phyloP scores from a whole-genome alignment of 352 stramenopile species.

The Globisporangium alternatum region DNA sequence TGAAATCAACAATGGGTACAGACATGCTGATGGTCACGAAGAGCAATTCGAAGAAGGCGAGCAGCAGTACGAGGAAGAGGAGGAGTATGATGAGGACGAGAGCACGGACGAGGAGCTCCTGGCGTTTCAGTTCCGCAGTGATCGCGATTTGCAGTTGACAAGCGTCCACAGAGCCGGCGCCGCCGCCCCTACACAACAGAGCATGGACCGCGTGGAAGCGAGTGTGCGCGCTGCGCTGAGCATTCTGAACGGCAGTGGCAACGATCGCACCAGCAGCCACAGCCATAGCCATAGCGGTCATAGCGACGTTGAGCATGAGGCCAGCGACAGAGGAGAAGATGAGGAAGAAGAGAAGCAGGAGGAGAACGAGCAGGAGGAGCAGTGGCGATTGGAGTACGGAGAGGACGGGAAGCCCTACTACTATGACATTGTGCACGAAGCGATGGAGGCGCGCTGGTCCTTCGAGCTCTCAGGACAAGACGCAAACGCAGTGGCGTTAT shows the following conservation, averaged over 20 bases:
- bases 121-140: conserved; percentile 12
- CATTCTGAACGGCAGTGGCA: conserved; percentile 38
- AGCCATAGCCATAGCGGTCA: conserved; percentile 9
- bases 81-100: conserved; percentile 4
- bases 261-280: neutral
- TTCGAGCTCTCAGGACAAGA: conserved; percentile 7
- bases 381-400: conserved; percentile 11
- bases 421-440: conserved; percentile 24
- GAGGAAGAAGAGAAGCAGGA: conserved; percentile 18
- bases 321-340: too few relatives aligned
- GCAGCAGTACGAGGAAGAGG: neutral
- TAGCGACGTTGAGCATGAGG: conserved; percentile 21
- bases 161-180: neutral
- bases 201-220: conserved; percentile 42
- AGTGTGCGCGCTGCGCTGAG: conserved; percentile 48
- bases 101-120: conserved; percentile 8
- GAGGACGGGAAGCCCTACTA: conserved; percentile 17
- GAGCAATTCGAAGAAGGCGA: neutral
- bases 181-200: conserved; percentile 13
- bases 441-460: conserved; percentile 20
- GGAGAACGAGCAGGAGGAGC: conserved; percentile 6
- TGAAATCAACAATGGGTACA: neutral
- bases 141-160: neutral
- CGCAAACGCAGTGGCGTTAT: neutral
- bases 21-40: neutral